phyloP scores from a whole-genome alignment of 169 alveolate species.

The Eimeria tenella region DNA sequence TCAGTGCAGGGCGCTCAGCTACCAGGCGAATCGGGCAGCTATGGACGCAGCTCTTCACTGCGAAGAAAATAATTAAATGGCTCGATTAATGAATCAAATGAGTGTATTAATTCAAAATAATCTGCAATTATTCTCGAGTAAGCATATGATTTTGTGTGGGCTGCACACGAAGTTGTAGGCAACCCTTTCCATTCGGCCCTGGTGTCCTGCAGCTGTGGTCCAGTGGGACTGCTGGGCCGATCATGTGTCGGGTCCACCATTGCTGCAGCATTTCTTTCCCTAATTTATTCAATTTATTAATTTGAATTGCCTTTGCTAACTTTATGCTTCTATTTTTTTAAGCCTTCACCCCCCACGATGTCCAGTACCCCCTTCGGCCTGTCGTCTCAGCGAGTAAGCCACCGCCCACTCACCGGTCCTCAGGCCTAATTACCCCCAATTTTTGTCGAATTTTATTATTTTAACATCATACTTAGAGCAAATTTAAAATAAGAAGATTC shows the following conservation, averaged over 20 bases:
- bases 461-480: too few species aligned
- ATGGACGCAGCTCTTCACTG: too few species aligned
- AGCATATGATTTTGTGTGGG: too few species aligned
- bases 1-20: too few species aligned
- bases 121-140: too few species aligned
- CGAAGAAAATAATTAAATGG: too few species aligned
- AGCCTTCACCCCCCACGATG: not conserved
- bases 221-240: not conserved
- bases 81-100: too few species aligned
- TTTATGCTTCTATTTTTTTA: not conserved
- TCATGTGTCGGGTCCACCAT: too few species aligned
- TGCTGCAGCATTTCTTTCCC: not conserved
- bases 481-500: not conserved
- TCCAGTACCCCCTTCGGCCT: constrained; percentile 47
- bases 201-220: not conserved
- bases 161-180: too few species aligned
- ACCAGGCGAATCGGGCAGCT: too few species aligned
- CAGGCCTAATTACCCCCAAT: not conserved
- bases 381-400: constrained; percentile 63
- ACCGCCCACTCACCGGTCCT: not conserved
- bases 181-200: too few species aligned
- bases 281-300: not conserved
- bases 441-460: not conserved
- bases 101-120: too few species aligned
- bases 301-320: not conserved